Conservation (phyloP, 495 filamentous ascomycete species). For the Bathelium albidoporum region DNA sequence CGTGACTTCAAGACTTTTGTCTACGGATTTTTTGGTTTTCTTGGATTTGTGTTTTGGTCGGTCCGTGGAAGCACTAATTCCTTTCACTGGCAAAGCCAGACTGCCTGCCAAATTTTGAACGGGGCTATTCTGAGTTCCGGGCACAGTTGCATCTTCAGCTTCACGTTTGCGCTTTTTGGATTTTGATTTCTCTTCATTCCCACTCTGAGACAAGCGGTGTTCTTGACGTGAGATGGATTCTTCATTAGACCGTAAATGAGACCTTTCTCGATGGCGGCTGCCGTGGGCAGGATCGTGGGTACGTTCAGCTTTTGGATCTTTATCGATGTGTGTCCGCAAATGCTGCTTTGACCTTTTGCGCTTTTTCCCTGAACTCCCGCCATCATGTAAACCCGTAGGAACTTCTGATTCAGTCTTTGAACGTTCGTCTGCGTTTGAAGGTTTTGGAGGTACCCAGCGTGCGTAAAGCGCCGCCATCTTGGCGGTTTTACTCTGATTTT, state of each 20-base stretch:
- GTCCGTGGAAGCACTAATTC: background rate
- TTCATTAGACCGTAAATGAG: too few species aligned
- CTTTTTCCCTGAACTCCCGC: background rate
- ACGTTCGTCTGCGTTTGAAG: conserved; percentile 8
- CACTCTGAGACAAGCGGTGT: too few species aligned
- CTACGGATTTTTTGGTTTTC: background rate
- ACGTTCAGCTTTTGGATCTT: background rate
- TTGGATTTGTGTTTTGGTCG: background rate
- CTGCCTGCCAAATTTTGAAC: background rate
- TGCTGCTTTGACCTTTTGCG: conserved; percentile 18
- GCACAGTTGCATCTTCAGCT: background rate
- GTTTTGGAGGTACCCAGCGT: conserved; percentile 40
- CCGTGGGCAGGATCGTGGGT: too few species aligned
- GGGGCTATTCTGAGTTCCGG: background rate
- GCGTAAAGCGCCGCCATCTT: conserved; percentile 38
- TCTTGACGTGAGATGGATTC: too few species aligned
- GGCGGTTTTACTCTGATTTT: too few species aligned
- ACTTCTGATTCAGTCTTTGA: background rate
- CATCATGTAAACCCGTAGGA: background rate
- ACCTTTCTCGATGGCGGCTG: too few species aligned
- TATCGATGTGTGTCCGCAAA: background rate
- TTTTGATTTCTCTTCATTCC: too few species aligned
- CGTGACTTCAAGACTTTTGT: too few species aligned
- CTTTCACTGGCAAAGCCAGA: background rate
- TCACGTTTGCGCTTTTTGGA: conserved; percentile 2